A percentile compares a stretch with the other conserved stretches of the same genome.
Evolutionary conservation across 1,284 basidiomycete genomes (phyloP).

Genomic region (Ustilago cynodontis): DNA sequence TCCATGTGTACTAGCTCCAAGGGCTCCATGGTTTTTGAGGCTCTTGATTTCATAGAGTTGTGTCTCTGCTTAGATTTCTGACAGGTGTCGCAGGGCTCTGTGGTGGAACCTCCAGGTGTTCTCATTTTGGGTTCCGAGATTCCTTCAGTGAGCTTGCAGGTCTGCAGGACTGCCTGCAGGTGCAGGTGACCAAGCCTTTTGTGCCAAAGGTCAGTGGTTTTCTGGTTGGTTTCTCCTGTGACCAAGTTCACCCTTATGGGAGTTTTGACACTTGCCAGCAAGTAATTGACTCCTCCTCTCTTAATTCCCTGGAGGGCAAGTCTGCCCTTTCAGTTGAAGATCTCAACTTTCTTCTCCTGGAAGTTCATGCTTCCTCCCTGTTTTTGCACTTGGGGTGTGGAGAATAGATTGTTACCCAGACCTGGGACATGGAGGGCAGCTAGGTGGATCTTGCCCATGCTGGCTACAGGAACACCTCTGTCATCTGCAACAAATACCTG

Average conservation of each 20-base stretch:
- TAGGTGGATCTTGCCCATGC: no score
- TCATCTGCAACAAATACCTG: no score
- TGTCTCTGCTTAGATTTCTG: background rate
- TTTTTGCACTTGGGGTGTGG: no score
- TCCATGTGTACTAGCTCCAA: background rate
- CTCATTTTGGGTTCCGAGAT: background rate
- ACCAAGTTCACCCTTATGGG: background rate
- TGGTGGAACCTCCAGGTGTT: background rate
- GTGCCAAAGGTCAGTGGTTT: background rate
- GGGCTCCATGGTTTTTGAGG: background rate
- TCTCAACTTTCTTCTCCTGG: no score
- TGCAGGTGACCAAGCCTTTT: constrained; percentile 1
- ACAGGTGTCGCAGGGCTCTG: background rate
- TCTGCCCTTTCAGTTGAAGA: no score
- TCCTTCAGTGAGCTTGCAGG: background rate
- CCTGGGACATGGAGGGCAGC: no score
- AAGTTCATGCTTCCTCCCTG: no score
- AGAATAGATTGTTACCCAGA: no score
- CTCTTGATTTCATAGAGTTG: background rate
- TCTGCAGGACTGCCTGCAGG: background rate
- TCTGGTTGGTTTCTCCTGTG: background rate
- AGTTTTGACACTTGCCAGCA: background rate
- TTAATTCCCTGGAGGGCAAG: no score
- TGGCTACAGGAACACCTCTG: no score
- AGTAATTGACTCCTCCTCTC: constrained; percentile 1